Base-by-base conservation (phyloP, 139 green algal genomes). In the Mesotaenium endlicherianum region DNA sequence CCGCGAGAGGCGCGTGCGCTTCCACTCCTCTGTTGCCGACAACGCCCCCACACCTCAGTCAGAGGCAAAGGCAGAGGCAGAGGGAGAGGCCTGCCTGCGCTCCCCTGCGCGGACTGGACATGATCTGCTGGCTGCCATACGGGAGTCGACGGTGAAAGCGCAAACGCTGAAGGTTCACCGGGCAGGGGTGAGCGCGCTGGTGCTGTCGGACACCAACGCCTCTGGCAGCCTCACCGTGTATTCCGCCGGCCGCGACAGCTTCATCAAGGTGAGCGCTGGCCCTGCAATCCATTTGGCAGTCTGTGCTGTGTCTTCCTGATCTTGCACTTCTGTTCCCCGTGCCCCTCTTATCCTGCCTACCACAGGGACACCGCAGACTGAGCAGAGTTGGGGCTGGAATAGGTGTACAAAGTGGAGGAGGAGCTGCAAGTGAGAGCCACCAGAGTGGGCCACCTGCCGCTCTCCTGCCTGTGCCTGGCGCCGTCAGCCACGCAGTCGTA, bases 141-240 rank as follows among this genome's bases (percentile, higher is more conserved):
- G n/a, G n/a, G n/a, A n/a, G n/a, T n/a, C n/a, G n/a, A n/a, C n/a
- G n/a, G n/a, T n/a, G n/a, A n/a, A n/a, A n/a, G n/a, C n/a, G 39
- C 70, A 78, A 78, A 78, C 20, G 34, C 31, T 82, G 60, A 82
- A 68, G 45, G 39, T 75, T 4, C 75, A 82, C 77, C 45, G 75
- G 60, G 75, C 39, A 8, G 38, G 42, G 36, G 75, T 75, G n/a
- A 34, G 20, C 0, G 75, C 47, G n/a, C 26, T 82, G 49, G 39
- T 75, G 30, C 75, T 82, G n/a, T 76, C 75, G n/a, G 47, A 82
- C 20, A n/a, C 30, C 17, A n/a, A 26, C 26, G 75, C 38, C 3
- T 49, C 39, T 3, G 20, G 16, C 17, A 16, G n/a, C 4, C 2
- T 74, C 17, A 75, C 55, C 20, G 30, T 70, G 20, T 76, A 75